These are phyloP conservation scores for Erysimum cheiri DNA, from an alignment of 441 rosid species.

Conservation along the genomic window DNA sequence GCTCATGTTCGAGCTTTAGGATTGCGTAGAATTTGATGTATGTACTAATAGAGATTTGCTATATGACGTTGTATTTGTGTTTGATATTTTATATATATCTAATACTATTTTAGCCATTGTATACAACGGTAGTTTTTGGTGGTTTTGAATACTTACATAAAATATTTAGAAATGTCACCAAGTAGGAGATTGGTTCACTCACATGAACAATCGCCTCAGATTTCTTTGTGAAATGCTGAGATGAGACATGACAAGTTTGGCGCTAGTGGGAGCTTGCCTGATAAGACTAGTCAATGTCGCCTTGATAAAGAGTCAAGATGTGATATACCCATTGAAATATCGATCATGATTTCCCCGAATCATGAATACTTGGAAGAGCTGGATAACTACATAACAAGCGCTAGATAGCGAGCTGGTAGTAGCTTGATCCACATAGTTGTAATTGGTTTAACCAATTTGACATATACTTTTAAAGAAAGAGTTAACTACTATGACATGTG, in stretches of 20 bases:
- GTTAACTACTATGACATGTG: conserved; percentile 21
- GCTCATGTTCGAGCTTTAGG: conserved; percentile 16
- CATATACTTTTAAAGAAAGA: neutral
- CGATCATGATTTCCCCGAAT: conserved; percentile 23
- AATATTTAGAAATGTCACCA: neutral
- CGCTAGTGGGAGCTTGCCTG: conserved; percentile 14
- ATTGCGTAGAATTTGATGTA: conserved; percentile 11
- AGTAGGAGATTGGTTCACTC: conserved; percentile 16
- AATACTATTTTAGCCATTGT: no score
- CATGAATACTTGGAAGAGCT: conserved; percentile 6
- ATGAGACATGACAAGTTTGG: neutral
- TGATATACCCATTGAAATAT: neutral
- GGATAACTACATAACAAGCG: conserved; percentile 14
- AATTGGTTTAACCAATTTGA: neutral
- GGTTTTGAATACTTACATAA: neutral
- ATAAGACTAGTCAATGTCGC: neutral
- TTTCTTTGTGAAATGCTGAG: conserved; percentile 13
- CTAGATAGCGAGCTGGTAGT: neutral
- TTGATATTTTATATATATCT: no score
- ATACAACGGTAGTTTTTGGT: no score
- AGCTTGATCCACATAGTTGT: conserved; percentile 10
- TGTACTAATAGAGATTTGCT: neutral
- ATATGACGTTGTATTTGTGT: neutral
- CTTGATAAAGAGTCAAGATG: conserved; percentile 11
- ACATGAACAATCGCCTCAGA: conserved; percentile 9